Evolutionary conservation across 2,329 filamentous ascomycete genomes (phyloP).

Genomic region (Aspergillus jensenii): DNA sequence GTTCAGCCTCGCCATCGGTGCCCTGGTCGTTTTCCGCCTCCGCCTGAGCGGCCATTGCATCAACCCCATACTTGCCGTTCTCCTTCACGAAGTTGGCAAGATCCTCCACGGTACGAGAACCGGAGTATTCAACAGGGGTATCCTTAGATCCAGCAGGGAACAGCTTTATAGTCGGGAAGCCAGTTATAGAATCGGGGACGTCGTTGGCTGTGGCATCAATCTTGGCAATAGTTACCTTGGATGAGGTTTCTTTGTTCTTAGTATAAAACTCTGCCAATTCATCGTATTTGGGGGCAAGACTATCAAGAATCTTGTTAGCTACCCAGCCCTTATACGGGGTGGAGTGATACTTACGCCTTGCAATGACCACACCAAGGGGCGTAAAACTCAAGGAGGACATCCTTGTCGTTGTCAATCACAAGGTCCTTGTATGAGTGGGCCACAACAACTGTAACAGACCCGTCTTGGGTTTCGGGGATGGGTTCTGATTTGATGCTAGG

Average conservation of each 20-base stretch:
- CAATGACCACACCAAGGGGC: constrained; percentile 78
- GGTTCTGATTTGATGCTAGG: constrained; percentile 98
- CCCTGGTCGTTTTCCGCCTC: constrained; percentile 45
- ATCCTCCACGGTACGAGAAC: constrained; percentile 86
- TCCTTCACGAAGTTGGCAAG: constrained; percentile 89
- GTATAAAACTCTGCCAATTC: constrained; percentile 60
- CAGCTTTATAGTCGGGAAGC: constrained; percentile 99
- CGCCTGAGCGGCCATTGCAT: constrained; percentile 55
- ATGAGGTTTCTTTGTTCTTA: constrained; percentile 47
- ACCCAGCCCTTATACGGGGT: neutral
- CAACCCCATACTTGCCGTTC: constrained; percentile 86
- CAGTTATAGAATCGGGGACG: constrained; percentile 92
- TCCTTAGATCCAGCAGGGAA: constrained; percentile 89
- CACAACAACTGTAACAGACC: constrained; percentile 81
- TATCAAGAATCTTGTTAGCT: constrained; percentile 21
- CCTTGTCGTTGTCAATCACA: constrained; percentile 91
- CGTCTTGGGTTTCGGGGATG: constrained; percentile 89
- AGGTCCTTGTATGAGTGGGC: constrained; percentile 91
- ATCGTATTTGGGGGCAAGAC: constrained; percentile 67
- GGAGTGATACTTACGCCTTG: constrained; percentile 54
- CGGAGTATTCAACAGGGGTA: constrained; percentile 80
- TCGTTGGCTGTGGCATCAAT: constrained; percentile 96
- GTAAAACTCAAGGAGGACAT: constrained; percentile 97
- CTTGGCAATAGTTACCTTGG: constrained; percentile 74
- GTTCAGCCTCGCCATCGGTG: constrained; percentile 23